Base-by-base conservation (phyloP, 2,329 filamentous ascomycete genomes). In the Diaporthe velutina region DNA sequence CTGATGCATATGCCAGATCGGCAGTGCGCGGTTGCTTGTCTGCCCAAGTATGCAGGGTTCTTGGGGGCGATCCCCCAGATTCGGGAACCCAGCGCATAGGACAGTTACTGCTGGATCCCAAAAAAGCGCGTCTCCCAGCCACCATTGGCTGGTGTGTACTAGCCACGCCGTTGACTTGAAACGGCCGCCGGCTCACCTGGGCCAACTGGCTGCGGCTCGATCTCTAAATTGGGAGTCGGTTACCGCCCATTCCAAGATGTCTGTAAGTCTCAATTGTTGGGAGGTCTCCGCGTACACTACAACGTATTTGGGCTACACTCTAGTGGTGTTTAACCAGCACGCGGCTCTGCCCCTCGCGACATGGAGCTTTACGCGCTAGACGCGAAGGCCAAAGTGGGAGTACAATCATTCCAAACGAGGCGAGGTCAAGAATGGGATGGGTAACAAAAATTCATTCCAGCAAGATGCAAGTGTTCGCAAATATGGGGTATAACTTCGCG, bases 41-140 rank as follows among this genome's bases (percentile, higher is more conserved):
- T 25, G 30, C n/a, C n/a, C n/a, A n/a, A n/a, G n/a, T n/a, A n/a
- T 75, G 73, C 70, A 75, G 73, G 73, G 73, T 74, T 67, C 40
- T 30, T 17, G 8, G 33, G 33, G 33, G 8, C 50, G 61, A 58
- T 68, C 71, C 61, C 57, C 52, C 35, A 68, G 61, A 68, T 66
- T 73, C 19, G 42, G 48, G 33, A 60, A 19, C 30, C 35, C 30
- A 25, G 70, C 42, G 70, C 42, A 22, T 48, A 52, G 13, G 25
- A 50, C 48, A 64, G 48, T 54, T 38, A 48, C 64, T 54, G 64
- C 48, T 40, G 45, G 40, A 25, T 40, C 64, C 45, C 64, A 28
- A 54, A 30, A 73, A 54, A 60, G 71, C 58, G 67, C 67, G 50
- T 72, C 67, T 45, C 57, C 17, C 30, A 17, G 42, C 45, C 45